phyloP scores from a whole-genome alignment of 768 basidiomycete genomes.

The Lentinula guzmanii region DNA sequence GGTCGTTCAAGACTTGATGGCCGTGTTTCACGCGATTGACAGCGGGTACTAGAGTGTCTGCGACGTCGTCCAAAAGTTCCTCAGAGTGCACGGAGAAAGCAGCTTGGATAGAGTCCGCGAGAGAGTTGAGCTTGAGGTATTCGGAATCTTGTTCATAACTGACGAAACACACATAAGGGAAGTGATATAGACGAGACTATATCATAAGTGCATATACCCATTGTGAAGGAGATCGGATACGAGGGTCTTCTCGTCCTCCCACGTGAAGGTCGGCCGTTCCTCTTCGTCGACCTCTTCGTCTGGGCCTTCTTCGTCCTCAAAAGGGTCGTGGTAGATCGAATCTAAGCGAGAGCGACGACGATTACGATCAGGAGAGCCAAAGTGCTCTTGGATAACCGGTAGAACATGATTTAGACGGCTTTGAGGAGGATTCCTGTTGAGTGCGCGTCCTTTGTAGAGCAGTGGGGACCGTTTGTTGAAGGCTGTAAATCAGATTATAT shows the following conservation, averaged over 20 bases:
- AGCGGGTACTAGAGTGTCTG: conserved; percentile 35
- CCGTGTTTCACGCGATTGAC: conserved; percentile 41
- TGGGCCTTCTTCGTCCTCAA: conserved; percentile 15
- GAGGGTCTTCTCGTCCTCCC: conserved; percentile 50
- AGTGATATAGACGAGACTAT: neutral
- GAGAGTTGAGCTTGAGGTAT: conserved; percentile 22
- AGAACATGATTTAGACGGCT: neutral
- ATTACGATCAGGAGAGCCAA: neutral
- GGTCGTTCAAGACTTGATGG: conserved; percentile 29
- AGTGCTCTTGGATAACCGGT: neutral
- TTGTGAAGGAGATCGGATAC: conserved; percentile 43
- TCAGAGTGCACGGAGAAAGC: conserved; percentile 35
- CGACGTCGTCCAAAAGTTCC: conserved; percentile 33
- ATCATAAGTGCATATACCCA: conserved; percentile 22
- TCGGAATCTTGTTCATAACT: conserved; percentile 21
- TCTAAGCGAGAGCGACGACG: neutral
- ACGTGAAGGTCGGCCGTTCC: conserved; percentile 27
- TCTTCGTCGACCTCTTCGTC: conserved; percentile 11
- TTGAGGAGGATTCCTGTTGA: neutral
- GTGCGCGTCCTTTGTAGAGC: neutral
- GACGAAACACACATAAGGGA: conserved; percentile 10
- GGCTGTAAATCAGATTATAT: neutral
- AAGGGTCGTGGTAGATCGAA: neutral
- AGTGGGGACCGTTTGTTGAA: conserved; percentile 5
- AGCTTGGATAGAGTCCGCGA: conserved; percentile 34